A percentile compares a stretch with the other conserved stretches of the same genome.
phyloP scores from a whole-genome alignment of 257 asterid genomes.

The Fraxinus excelsior region DNA sequence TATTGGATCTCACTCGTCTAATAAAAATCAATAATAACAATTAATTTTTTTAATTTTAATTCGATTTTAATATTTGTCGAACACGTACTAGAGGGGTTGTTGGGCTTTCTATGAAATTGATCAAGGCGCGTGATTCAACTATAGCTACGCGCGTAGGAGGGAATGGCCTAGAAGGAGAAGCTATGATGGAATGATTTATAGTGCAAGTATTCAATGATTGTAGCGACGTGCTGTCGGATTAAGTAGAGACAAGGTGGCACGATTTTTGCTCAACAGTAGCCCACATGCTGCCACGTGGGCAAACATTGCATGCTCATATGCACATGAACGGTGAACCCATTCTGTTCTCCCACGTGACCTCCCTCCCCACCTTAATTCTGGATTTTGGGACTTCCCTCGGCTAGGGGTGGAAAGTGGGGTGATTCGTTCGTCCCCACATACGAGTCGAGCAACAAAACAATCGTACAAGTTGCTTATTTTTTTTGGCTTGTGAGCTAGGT shows the following conservation, averaged over 20 bases:
- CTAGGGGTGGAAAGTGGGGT: too few species aligned
- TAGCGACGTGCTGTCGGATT: slow-evolving; percentile 51
- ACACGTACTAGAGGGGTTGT: too few species aligned
- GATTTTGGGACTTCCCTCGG: too few species aligned
- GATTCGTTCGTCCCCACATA: too few species aligned
- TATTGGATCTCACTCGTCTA: too few species aligned
- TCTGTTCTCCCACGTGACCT: slow-evolving; percentile 16
- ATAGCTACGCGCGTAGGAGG: background rate
- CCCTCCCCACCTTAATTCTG: background rate
- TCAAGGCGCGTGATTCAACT: background rate
- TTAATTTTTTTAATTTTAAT: too few species aligned
- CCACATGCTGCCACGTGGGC: slow-evolving; percentile 55
- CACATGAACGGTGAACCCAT: slow-evolving; percentile 23
- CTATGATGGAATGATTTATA: background rate
- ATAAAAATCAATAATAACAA: too few species aligned
- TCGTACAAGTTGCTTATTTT: too few species aligned
- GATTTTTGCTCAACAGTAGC: slow-evolving; percentile 28
- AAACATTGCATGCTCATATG: slow-evolving; percentile 7
- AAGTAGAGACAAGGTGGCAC: slow-evolving; percentile 45
- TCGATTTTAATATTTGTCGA: too few species aligned
- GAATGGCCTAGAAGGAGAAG: background rate
- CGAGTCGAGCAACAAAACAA: too few species aligned
- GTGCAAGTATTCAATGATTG: slow-evolving; percentile 51
- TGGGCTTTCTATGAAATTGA: background rate
- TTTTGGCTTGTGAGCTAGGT: too few species aligned